Evolutionary conservation across 164 flowering plant species (phyloP), one percentile per base, ranked within the genome.

Genomic region (Stephania japonica): DNA sequence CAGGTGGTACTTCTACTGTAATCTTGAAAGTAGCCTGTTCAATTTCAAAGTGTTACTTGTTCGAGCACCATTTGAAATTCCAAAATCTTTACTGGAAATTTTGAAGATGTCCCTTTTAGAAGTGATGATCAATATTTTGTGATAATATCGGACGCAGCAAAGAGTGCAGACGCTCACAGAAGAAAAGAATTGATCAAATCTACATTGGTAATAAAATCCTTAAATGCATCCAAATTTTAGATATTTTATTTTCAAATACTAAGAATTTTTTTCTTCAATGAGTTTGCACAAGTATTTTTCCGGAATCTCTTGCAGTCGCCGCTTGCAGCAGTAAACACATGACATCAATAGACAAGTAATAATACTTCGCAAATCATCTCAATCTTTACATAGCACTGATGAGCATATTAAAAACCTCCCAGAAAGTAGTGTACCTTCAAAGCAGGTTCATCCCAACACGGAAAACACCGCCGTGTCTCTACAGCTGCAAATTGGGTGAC

Each of bases 381-480:
- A 42, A 42, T 50, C 59, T 50, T 12, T 6, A 50, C 19, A 10
- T n/a, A 42, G 12, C 14, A 18, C 59, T 50, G 7, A 70, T 27
- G 27, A n/a, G 23, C 42, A 53, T 42, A 49, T 56, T 6, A 63
- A 26, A 43, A 23, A 11, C 24, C 12, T 56, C n/a, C 62, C 62
- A 56, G 18, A 18, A 18, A 11, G 11, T 18, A 78, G 62, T 16
- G 18, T 56, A 95, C 99, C 99, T 96, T 96, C 75, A 82, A 78
- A 82, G 97, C 91, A 71, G 99, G 99, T 80, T 96, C 99, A 77
- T 96, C 99, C 99, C 98, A 96, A 71, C 99, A 96, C 3, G 99
- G 98, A 75, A 96, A 93, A 83, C 99, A 96, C 25, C 97, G 83
- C 72, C 99, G 84, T 0, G 97, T 98, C 84, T 96, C 98, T 38